Conservation (phyloP, 129 eudicot species). For the Cynara cardunculus region DNA sequence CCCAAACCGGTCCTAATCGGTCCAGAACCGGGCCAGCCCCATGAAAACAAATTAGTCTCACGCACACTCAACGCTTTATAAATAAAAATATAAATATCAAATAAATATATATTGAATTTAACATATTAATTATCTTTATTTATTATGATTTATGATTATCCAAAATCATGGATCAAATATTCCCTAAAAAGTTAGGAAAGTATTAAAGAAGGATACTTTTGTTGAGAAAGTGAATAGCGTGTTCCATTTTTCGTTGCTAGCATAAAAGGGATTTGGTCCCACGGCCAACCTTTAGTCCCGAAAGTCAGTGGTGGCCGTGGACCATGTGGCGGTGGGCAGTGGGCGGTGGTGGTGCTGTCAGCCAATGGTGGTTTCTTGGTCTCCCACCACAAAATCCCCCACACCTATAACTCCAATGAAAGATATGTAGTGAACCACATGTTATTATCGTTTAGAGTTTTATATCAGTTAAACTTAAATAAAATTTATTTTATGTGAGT, state of each 20-base stretch:
- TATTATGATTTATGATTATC: background rate
- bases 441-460: no score
- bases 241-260: background rate
- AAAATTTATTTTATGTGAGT: no score
- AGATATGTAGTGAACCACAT: background rate
- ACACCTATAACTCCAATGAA: background rate
- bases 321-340: constrained; percentile 18
- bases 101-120: no score
- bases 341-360: constrained; percentile 4
- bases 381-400: constrained; percentile 1
- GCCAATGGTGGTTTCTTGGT: constrained; percentile 5
- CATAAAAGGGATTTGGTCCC: background rate
- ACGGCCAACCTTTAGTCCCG: background rate
- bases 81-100: no score
- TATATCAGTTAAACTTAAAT: no score
- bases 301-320: constrained; percentile 11
- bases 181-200: background rate
- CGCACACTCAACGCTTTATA: no score
- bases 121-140: background rate
- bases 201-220: background rate
- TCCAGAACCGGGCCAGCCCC: no score
- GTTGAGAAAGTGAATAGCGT: constrained; percentile 18
- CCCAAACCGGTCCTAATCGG: no score
- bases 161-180: background rate
- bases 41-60: no score